Conservation (phyloP, 169 alveolate genomes). For the Blepharisma undulans region DNA sequence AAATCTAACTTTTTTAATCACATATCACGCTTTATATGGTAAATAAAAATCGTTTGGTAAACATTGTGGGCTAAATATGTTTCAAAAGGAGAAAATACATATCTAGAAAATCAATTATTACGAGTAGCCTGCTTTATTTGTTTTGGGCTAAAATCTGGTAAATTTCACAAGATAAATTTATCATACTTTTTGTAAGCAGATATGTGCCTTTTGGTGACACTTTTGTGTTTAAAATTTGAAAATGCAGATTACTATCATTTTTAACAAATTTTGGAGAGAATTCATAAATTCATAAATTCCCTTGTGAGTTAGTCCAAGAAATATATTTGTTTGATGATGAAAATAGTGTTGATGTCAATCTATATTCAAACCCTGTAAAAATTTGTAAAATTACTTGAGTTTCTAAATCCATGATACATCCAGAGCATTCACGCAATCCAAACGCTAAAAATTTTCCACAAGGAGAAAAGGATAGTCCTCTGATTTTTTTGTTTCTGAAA, state of each 20-base stretch:
- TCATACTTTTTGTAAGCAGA: too few relatives aligned
- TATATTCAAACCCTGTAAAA: not conserved
- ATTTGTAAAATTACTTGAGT: not conserved
- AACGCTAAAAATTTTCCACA: not conserved
- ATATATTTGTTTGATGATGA: not conserved
- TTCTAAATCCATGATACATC: not conserved
- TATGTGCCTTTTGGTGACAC: not conserved
- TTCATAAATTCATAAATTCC: not conserved
- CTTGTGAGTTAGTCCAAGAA: not conserved
- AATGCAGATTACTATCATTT: not conserved
- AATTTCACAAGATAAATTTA: too few relatives aligned
- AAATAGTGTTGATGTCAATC: not conserved
- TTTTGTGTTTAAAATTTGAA: not conserved
- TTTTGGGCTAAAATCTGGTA: too few relatives aligned
- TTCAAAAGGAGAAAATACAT: too few relatives aligned
- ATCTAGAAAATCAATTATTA: too few relatives aligned
- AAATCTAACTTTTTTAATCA: too few relatives aligned
- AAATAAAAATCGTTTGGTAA: too few relatives aligned
- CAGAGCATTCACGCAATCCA: not conserved
- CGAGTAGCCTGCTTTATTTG: too few relatives aligned
- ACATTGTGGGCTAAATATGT: too few relatives aligned
- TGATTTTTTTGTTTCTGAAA: not conserved
- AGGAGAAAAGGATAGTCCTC: not conserved
- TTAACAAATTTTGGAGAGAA: not conserved
- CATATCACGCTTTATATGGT: too few relatives aligned